phyloP scores from a whole-genome alignment of 208 protist species.

The Crithidia sp. region DNA sequence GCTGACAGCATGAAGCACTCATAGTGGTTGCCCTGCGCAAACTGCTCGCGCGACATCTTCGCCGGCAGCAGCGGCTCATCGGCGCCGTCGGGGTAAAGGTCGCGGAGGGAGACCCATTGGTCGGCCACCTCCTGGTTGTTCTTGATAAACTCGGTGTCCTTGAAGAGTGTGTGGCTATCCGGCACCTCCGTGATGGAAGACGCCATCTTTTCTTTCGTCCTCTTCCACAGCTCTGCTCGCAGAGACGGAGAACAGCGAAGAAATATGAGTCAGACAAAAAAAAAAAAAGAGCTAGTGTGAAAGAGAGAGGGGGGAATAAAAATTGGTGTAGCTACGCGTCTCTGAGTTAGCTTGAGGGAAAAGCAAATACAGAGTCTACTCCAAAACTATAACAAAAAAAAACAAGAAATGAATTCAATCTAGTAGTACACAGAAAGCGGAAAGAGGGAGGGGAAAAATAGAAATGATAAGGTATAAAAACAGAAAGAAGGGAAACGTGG shows the following conservation, averaged over 20 bases:
- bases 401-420: conserved; percentile 1
- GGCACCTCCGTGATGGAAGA: conserved; percentile 40
- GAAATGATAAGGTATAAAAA: conserved; percentile 14
- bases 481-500: not conserved
- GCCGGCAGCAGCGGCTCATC: conserved; percentile 64
- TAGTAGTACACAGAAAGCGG: conserved; percentile 11
- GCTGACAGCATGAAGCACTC: conserved; percentile 85
- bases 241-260: not conserved
- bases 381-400: conserved; percentile 25
- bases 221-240: not conserved
- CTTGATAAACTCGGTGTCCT: conserved; percentile 72
- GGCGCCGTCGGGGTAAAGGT: conserved; percentile 67
- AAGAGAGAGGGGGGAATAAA: conserved; percentile 11
- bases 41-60: conserved; percentile 66
- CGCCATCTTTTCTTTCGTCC: not conserved
- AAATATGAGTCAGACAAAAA: not conserved
- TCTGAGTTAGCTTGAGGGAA: conserved; percentile 6
- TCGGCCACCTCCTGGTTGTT: conserved; percentile 65
- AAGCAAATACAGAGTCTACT: not conserved
- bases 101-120: conserved; percentile 68
- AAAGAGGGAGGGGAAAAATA: conserved; percentile 15
- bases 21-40: conserved; percentile 82
- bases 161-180: conserved; percentile 67
- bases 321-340: no score
- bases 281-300: not conserved